Percentiles rank a stretch among this genome's conserved stretches.
These are phyloP conservation scores for Plectosphaerella sp. DNA, from an alignment of 2,329 filamentous ascomycete species.

Conservation along the genomic window DNA sequence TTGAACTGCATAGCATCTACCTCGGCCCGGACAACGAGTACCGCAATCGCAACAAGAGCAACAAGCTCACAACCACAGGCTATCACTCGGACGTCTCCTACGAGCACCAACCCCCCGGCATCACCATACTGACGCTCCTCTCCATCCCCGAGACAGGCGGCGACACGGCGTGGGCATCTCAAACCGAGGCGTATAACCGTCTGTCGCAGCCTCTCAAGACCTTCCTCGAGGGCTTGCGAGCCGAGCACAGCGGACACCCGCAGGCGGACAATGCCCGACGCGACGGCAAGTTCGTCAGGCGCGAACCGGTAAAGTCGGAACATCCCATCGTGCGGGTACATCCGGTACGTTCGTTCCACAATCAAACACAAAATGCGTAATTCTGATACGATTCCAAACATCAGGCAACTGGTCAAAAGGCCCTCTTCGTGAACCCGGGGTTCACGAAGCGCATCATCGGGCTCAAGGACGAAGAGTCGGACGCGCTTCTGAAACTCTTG, in stretches of 20 bases:
- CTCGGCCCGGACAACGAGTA: conserved; percentile 39
- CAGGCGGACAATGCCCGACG: conserved; percentile 29
- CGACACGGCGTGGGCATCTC: conserved; percentile 32
- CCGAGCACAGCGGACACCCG: conserved; percentile 31
- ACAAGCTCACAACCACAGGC: conserved; percentile 28
- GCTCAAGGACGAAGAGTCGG: conserved; percentile 82
- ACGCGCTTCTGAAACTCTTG: conserved; percentile 68
- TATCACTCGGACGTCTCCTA: conserved; percentile 39
- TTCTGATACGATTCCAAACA: background rate
- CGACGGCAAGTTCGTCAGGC: conserved; percentile 36
- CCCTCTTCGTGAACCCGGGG: conserved; percentile 21
- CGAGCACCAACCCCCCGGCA: conserved; percentile 35
- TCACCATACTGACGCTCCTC: conserved; percentile 33
- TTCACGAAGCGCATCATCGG: conserved; percentile 76
- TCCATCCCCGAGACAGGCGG: conserved; percentile 29
- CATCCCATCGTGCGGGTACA: conserved; percentile 68
- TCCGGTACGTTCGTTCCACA: conserved; percentile 47
- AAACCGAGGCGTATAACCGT: conserved; percentile 29
- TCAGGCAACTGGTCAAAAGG: conserved; percentile 19
- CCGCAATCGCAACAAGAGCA: conserved; percentile 25
- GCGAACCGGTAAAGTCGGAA: conserved; percentile 59
- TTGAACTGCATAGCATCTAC: conserved; percentile 43
- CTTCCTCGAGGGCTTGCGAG: conserved; percentile 29
- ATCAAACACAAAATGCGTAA: background rate
- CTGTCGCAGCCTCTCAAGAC: conserved; percentile 29